Base-by-base conservation (phyloP, 352 stramenopile species). In the Phytophthora constricta region DNA sequence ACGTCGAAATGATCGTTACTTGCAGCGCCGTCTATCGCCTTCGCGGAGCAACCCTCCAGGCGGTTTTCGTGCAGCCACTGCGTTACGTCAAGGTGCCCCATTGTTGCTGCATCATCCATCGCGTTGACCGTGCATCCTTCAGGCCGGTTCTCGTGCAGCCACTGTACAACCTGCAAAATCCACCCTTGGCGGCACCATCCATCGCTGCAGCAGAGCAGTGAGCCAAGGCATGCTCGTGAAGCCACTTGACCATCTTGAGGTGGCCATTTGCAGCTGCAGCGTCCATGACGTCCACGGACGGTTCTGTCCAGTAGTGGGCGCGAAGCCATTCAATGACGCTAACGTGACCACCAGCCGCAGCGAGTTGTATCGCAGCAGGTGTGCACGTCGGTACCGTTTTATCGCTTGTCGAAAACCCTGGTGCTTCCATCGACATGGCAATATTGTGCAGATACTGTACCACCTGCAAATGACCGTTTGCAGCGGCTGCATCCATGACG, bases 1-100 rank as follows among this genome's bases (percentile, higher is more conserved):
- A 84, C 49, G 20, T 79, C 62, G 23, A 84, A 77, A 47, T 84
- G 65, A 20, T 71, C 72, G 37, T 57, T 45, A 19, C 45, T 47
- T 5, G 51, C 50, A 20, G 70, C 65, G n/a, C 58, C 60, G 22
- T 77, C 52, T 56, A 79, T 57, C 10, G 71, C 71, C 48, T 68
- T 69, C 5, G 46, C 33, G 8, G 66, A 73, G 31, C 62, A 79
- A 0, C 62, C 70, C 7, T 79, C 70, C 1, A 1, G 43, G 17
- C 70, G 61, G 26, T 79, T 56, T 14, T 46, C 43, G 13, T 54
- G 33, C 11, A 79, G 49, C 61, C 65, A 79, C 57, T 70, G 65
- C 5, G 72, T 50, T 27, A 65, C 59, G 14, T 67, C 25, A 16
- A 77, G 59, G 34, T 69, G 51, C 3, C 70, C 70, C 23, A 62